Evolutionary conservation across 371 early-diverging fungal species (phyloP), one percentile per base, ranked within the genome.

Genomic region (Blakeslea trispora): DNA sequence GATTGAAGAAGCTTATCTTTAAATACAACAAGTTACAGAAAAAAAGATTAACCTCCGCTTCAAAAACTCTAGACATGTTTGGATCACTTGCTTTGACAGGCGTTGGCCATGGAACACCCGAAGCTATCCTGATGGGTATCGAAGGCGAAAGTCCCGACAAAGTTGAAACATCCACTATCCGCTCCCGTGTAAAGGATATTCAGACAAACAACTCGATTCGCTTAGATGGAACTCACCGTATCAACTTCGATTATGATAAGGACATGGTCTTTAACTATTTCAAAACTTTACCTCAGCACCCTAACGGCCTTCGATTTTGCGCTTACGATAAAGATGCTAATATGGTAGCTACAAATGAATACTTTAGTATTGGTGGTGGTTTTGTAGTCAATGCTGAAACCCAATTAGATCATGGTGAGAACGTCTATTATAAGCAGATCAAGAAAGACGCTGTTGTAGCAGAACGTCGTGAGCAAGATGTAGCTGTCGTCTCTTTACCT

Each of bases 41-140:
- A 22, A 22, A 47, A 40, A 31, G 31, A 45, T 51, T 50, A 41
- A 46, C 45, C 39, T 21, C 39, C 21, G 37, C 32, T 53, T 34
- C 41, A 51, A 34, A n/a, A 13, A 22, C 6, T 54, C 15, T 54
- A 78, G 95, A 97, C 71, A 71, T 97, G 59, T 97, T 92, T 68
- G 97, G 97, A 11, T 92, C 93, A 8, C 78, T 97, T 45, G 97
- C 97, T 39, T 73, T 95, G 68, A 97, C 97, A 21, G 97, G 97
- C 35, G 88, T 86, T 45, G 97, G 97, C 15, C 97, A 97, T 69
- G 95, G 95, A 35, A 97, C 97, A 1, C 93, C 93, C 8, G 87
- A 91, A 62, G 95, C 96, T 6, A 85, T 94, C 39, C 64, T 94
- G 58, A 90, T 92, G 91, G 91, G 93, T 9, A 79, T 92, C 45